These are phyloP conservation scores for Purshia tridentata DNA, from an alignment of 306 rosid species.

Conservation along the genomic window DNA sequence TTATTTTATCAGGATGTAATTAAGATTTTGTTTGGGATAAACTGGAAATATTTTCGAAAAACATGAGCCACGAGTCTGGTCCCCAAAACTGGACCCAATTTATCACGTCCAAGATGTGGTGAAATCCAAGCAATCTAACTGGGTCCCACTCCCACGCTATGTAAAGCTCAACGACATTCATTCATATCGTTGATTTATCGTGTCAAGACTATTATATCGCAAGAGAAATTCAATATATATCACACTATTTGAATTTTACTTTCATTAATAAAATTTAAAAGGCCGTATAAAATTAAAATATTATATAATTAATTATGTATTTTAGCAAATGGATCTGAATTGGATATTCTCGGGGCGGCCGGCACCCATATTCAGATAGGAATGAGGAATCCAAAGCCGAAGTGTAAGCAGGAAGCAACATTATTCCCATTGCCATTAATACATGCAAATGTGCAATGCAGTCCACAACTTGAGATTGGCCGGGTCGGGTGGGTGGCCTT, in stretches of 20 bases:
- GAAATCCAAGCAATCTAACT: conserved; percentile 58
- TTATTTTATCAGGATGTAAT: not conserved
- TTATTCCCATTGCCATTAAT: not conserved
- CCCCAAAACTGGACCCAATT: conserved; percentile 22
- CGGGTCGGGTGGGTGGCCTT: not conserved
- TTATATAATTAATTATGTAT: not conserved
- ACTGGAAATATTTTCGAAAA: not conserved
- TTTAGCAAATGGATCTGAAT: not conserved
- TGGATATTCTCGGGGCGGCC: not conserved
- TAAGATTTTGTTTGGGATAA: not conserved
- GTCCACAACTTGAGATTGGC: too few relatives aligned
- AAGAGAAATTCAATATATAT: not conserved
- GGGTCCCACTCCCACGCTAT: conserved; percentile 20
- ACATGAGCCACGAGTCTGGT: conserved; percentile 28
- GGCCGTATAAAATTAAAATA: not conserved
- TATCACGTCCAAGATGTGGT: conserved; percentile 39
- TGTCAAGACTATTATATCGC: not conserved
- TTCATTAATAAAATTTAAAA: too few relatives aligned
- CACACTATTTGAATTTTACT: too few relatives aligned
- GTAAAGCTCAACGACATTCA: not conserved
- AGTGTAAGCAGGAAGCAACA: not conserved
- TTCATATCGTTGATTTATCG: conserved; percentile 12
- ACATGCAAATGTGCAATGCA: too few relatives aligned
- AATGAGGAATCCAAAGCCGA: conserved; percentile 9
- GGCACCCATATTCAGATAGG: not conserved